These are phyloP conservation scores for Beauveria bassiana DNA, from an alignment of 2,329 filamentous ascomycete genomes.

Conservation along the genomic window DNA sequence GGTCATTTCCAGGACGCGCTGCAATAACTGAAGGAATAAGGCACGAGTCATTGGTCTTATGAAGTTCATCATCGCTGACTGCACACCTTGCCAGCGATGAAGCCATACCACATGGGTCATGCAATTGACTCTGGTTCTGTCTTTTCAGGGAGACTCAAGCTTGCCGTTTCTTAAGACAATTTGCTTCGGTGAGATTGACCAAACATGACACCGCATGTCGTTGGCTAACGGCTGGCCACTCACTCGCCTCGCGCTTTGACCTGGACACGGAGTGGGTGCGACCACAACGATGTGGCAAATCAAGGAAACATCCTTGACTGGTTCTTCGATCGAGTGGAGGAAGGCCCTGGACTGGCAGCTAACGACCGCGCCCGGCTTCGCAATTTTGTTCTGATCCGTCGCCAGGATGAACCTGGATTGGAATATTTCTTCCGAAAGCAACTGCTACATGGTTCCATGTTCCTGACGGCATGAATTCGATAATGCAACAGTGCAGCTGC, in stretches of 20 bases:
- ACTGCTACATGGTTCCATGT: background rate
- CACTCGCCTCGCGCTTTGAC: background rate
- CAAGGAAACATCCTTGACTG: background rate
- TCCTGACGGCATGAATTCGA: background rate
- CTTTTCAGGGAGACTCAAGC: background rate
- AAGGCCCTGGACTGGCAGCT: background rate
- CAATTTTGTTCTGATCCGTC: background rate
- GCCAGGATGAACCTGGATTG: background rate
- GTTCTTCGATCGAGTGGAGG: background rate
- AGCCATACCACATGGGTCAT: background rate
- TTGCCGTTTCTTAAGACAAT: background rate
- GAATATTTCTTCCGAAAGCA: background rate
- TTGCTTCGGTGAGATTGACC: background rate
- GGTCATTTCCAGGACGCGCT: background rate
- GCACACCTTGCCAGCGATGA: background rate
- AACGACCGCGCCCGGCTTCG: background rate
- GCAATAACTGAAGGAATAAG: background rate
- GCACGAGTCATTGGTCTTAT: background rate
- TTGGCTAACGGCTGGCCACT: background rate
- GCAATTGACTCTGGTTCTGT: background rate
- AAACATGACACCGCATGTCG: background rate
- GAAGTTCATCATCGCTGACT: background rate
- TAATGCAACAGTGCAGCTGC: background rate
- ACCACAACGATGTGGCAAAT: background rate
- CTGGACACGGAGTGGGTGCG: background rate